Evolutionary conservation across 139 green algal species (phyloP).

Genomic region (Chlamydomonas sphaeroides): DNA sequence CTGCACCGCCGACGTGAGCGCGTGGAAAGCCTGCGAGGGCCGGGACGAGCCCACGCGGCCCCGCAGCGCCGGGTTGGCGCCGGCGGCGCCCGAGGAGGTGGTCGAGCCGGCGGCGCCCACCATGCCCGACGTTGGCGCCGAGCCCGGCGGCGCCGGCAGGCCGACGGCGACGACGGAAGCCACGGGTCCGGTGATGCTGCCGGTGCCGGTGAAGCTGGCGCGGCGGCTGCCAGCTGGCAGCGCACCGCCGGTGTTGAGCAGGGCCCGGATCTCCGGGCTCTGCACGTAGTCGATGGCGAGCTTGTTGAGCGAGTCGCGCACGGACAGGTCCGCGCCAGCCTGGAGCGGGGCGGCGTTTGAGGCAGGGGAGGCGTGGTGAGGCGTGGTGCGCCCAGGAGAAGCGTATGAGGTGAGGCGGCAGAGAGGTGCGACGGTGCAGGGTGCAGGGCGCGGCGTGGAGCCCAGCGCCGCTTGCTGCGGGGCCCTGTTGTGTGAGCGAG

Average conservation of each 20-base stretch:
- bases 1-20: slow-evolving; percentile 10
- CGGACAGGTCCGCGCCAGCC: slow-evolving; percentile 8
- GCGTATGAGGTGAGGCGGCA: no score
- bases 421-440: no score
- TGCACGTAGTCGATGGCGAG: slow-evolving; percentile 17
- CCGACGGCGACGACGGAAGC: background rate
- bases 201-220: background rate
- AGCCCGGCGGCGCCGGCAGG: background rate
- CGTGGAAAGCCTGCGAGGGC: slow-evolving; percentile 24
- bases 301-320: slow-evolving; percentile 18
- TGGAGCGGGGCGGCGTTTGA: no score
- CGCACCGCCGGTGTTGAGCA: background rate
- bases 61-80: background rate
- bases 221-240: background rate
- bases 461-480: no score
- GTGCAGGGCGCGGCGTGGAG: no score
- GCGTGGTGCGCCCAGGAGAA: no score
- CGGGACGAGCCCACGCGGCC: slow-evolving; percentile 4
- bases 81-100: no score
- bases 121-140: background rate
- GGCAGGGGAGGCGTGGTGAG: no score
- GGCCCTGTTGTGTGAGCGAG: no score
- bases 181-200: background rate
- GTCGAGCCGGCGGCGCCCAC: no score
- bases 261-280: slow-evolving; percentile 6